Evolutionary conservation across 768 basidiomycete genomes (phyloP), one percentile per base, ranked within the genome.

Genomic region (Lactarius sanguifluus): DNA sequence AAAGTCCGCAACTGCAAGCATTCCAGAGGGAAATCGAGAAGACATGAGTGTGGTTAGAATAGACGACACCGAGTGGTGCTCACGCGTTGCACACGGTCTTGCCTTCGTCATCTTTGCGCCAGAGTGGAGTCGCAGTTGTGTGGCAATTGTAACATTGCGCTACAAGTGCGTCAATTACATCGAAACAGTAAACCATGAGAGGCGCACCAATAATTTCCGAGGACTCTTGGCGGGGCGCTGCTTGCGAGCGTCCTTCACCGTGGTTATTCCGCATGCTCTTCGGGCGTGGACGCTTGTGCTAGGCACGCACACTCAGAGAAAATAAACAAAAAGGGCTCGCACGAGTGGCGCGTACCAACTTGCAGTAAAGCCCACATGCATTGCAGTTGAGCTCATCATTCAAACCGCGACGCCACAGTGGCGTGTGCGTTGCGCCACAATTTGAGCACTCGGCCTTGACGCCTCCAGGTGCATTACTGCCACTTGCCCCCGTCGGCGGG

Each of bases 91-190:
- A 94, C 47, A 94, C 90, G 0, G 92, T 94, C 80, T 91, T 91
- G 62, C 92, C 92, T 77, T 93, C 92, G 71, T 93, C 91, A 71
- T 94, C 92, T 77, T 94, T 94, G 69, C 92, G 84, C 92, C 92
- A 94, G 47, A 94, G 83, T 15, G 92, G 92, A 6, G 92, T 93
- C 16, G 91, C 90, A 3, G 90, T 93, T 28, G 92, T 94, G 73
- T 92, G 89, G 79, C 92, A 94, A 73, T 93, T 94, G 77, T 88
- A 92, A 79, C 92, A 94, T 80, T 92, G 91, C 3, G 91, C 92
- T 66, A n/a, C 8, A 40, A 52, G n/a, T 52, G 20, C 18, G 40
- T 9, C 41, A 28, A 40, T 62, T 10, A 69, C 34, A 15, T 16
- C 12, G 23, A 10, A 55, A 61, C 54, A 70, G 34, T 36, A 4